Evolutionary conservation across 2,329 filamentous ascomycete genomes (phyloP).

Genomic region (Microthyrium microscopicum): DNA sequence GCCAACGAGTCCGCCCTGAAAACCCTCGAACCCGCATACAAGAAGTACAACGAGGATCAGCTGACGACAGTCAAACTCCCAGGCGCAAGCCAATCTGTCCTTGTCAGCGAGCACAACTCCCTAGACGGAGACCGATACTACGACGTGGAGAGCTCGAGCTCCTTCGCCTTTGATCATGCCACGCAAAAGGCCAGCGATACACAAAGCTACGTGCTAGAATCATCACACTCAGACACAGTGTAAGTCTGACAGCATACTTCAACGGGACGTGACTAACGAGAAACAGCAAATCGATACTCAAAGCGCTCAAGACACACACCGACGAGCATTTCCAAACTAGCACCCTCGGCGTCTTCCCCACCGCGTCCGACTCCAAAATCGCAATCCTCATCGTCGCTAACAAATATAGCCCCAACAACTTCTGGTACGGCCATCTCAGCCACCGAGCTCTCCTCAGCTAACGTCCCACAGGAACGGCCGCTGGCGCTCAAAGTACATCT

Average conservation of each 20-base stretch:
- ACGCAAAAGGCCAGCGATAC: conserved; percentile 73
- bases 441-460: not conserved
- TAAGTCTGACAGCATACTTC: conserved; percentile 28
- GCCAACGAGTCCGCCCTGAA: conserved; percentile 51
- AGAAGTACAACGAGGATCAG: conserved; percentile 94
- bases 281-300: conserved; percentile 63
- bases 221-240: conserved; percentile 62
- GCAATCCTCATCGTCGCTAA: conserved; percentile 79
- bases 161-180: conserved; percentile 74
- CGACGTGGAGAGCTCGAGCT: conserved; percentile 74
- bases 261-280: not conserved
- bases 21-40: conserved; percentile 66
- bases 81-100: conserved; percentile 61
- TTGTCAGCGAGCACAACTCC: conserved; percentile 68
- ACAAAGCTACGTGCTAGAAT: conserved; percentile 66
- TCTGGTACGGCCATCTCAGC: conserved; percentile 51
- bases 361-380: conserved; percentile 56
- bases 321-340: conserved; percentile 78
- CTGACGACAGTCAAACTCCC: conserved; percentile 79
- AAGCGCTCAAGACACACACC: conserved; percentile 58
- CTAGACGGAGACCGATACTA: conserved; percentile 73
- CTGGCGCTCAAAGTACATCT: conserved; percentile 80
- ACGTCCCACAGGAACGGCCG: conserved; percentile 60
- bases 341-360: conserved; percentile 68
- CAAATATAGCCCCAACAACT: conserved; percentile 97